Evolutionary conservation across 164 flowering plant genomes (phyloP), one percentile per base, ranked within the genome.

Genomic region (Cinnamomum chago): DNA sequence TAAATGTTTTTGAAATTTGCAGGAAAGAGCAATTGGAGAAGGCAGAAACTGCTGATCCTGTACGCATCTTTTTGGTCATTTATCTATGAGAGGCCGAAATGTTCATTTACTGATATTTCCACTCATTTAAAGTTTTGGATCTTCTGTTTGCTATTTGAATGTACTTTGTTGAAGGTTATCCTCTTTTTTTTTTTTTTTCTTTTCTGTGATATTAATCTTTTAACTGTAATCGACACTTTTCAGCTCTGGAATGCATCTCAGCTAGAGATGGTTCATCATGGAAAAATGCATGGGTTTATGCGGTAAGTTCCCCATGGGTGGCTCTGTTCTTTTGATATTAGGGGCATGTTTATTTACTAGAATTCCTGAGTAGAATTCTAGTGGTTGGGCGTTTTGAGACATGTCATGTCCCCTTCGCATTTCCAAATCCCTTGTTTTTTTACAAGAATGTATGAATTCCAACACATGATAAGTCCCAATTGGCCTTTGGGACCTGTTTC

Each of bases 201-300:
- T 68, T 33, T 68, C 60, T 55, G 50, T 55, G 9, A 24, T 75
- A 30, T 60, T 69, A 35, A 23, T 2, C 47, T 70, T 23, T 20
- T 11, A 27, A 33, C 28, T 58, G 62, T 40, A 2, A 58, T 5
- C 10, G 65, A 60, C 70, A 33, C 68, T 71, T 79, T 82, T 79
- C 94, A 95, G 99, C 92, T 95, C 15, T 95, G 99, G 99, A 95
- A 95, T 85, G 98, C 99, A 62, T 88, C 97, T 70, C 99, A 95
- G 75, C 62, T 93, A 77, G 99, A 95, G 83, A 90, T 93, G 98
- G 97, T 92, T 80, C 83, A 90, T 75, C 70, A 83, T 79, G 98
- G 99, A 78, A 95, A 95, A 84, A 91, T 95, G 98, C 99, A 95
- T 82, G 98, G 99, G 67, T 93, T 90, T 73, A 92, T 95, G 97